Conservation (phyloP, 305 asterid genomes). For the Caryopteris hybrid region DNA sequence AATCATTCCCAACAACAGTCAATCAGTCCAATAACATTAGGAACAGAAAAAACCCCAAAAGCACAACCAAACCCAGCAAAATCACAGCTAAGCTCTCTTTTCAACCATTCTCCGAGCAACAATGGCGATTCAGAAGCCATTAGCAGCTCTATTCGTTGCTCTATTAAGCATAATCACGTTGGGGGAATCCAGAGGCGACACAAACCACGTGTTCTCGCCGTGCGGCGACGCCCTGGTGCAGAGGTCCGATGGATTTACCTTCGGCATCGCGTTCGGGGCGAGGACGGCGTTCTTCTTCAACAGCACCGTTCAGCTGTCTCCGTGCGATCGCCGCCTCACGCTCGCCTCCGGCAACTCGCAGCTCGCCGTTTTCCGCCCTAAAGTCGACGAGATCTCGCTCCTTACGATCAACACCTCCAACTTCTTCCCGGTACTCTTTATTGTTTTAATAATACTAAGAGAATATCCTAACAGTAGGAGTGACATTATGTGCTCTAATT, state of each 20-base stretch:
- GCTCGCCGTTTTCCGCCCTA: slow-evolving; percentile 87
- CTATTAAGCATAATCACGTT: slow-evolving; percentile 17
- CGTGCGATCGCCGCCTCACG: slow-evolving; percentile 76
- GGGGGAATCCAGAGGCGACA: slow-evolving; percentile 52
- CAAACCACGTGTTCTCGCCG: slow-evolving; percentile 66
- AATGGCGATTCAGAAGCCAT: slow-evolving; percentile 42
- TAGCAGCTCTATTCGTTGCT: slow-evolving; percentile 6
- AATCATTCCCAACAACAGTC: slow-evolving; percentile 4
- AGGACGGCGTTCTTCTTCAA: slow-evolving; percentile 44
- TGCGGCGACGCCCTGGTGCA: slow-evolving; percentile 76
- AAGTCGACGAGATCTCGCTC: slow-evolving; percentile 95
- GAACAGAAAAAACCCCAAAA: background rate
- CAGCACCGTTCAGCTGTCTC: slow-evolving; percentile 64
- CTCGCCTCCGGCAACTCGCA: slow-evolving; percentile 57
- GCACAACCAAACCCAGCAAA: slow-evolving; percentile 6
- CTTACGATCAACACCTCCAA: slow-evolving; percentile 72
- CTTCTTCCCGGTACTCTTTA: slow-evolving; percentile 61
- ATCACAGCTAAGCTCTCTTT: slow-evolving; percentile 24
- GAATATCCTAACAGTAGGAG: background rate
- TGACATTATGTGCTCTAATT: background rate
- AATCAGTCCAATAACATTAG: background rate
- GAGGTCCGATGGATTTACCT: slow-evolving; percentile 78
- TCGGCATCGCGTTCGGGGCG: slow-evolving; percentile 70
- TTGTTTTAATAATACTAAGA: background rate
- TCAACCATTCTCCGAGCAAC: slow-evolving; percentile 4